phyloP scores from a whole-genome alignment of 345 rosid genomes.

The Garcia nutans region DNA sequence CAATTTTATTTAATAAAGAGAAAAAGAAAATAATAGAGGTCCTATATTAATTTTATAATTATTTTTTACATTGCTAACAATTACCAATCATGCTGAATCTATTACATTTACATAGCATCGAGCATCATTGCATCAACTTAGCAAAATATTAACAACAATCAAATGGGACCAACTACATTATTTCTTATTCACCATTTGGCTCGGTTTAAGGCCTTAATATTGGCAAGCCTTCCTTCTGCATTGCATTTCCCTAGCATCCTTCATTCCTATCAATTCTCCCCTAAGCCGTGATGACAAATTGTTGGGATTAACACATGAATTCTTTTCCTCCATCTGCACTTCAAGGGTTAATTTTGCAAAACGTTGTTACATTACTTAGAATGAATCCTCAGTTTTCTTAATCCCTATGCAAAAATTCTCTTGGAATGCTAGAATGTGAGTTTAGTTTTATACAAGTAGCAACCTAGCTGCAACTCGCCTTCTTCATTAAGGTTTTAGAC shows the following conservation, averaged over 20 bases:
- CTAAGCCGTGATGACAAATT: neutral
- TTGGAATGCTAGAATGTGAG: neutral
- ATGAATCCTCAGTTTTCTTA: neutral
- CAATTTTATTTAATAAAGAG: neutral
- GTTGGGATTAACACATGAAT: neutral
- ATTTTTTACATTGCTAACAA: neutral
- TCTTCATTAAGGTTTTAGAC: neutral
- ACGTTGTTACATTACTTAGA: neutral
- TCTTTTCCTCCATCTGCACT: neutral
- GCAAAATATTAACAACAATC: neutral
- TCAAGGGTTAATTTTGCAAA: neutral
- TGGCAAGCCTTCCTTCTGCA: neutral
- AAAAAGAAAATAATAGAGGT: neutral
- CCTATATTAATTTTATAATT: slow-evolving; percentile 1
- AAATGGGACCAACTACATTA: neutral
- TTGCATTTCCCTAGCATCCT: neutral
- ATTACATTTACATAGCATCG: neutral
- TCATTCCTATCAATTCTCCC: neutral
- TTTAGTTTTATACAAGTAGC: neutral
- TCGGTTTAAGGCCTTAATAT: too few relatives aligned
- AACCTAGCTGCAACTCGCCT: neutral
- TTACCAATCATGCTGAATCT: neutral
- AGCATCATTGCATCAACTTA: neutral
- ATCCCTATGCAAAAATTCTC: neutral
- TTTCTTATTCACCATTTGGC: neutral